Evolutionary conservation across 139 green algal species (phyloP).

Genomic region (Micractinium sp.): DNA sequence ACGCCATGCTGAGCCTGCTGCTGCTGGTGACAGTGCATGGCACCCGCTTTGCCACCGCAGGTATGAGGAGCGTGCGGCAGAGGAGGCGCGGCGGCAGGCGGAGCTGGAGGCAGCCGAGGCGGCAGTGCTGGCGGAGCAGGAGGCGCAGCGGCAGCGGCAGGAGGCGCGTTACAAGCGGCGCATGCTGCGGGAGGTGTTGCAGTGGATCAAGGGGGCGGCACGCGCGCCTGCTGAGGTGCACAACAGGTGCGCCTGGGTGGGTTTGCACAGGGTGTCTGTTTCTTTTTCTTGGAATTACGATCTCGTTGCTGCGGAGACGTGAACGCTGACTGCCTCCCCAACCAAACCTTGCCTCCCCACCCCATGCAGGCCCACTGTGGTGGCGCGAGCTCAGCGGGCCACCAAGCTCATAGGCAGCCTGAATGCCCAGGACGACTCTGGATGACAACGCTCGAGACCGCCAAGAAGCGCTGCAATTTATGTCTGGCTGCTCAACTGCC

Average conservation of each 20-base stretch:
- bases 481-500: too few relatives aligned
- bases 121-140: not conserved
- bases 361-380: not conserved
- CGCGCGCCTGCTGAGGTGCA: not conserved
- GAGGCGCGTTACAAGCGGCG: slow-evolving; percentile 14
- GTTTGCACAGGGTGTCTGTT: not conserved
- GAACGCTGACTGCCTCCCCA: not conserved
- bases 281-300: too few relatives aligned
- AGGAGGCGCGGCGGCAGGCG: not conserved
- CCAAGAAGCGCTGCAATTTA: too few relatives aligned
- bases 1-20: not conserved
- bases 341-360: not conserved
- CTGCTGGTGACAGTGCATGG: too few relatives aligned
- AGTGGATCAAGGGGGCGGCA: slow-evolving; percentile 28
- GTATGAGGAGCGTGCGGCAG: not conserved
- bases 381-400: slow-evolving; percentile 13
- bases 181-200: slow-evolving; percentile 32
- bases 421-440: not conserved
- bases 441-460: too few relatives aligned
- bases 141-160: slow-evolving; percentile 13
- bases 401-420: slow-evolving; percentile 19
- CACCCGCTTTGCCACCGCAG: not conserved
- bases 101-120: slow-evolving; percentile 24
- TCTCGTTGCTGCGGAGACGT: too few relatives aligned
- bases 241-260: slow-evolving; percentile 2